Evolutionary conservation across 2,329 filamentous ascomycete genomes (phyloP), one percentile per base, ranked within the genome.

Genomic region (Fusarium oxysporum): DNA sequence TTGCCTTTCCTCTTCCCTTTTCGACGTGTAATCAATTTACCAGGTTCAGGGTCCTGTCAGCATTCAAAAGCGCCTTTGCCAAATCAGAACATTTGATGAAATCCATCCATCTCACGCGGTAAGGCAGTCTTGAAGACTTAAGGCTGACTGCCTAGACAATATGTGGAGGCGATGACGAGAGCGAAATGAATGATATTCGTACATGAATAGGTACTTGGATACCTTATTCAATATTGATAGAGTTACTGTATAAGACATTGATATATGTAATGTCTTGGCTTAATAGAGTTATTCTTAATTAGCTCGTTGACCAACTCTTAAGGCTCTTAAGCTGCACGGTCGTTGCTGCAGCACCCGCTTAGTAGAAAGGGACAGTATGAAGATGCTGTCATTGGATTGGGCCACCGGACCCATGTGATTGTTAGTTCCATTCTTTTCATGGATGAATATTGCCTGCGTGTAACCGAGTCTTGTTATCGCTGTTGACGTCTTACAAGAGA

Each of bases 261-360:
- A 28, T 28, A 25, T 8, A 62, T 28, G 17, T 19, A 47, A 45
- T 44, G 38, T 40, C 33, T 51, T 30, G 38, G 28, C 48, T 30
- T 33, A 47, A 32, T 50, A 57, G 43, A 64, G 38, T 65, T 54
- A 51, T 51, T 25, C 33, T 35, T 53, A 28, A 50, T 32, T 69
- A 62, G 57, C 33, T 60, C 33, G 38, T 51, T 40, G 25, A 6
- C 21, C 19, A 38, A 50, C 33, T 48, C 35, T 62, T 62, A 62
- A 53, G 19, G 25, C 21, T n/a, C 11, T 66, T 57, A 51, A 66
- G 30, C 47, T 60, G 30, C 32, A 55, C 30, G 28, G 30, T 53
- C 33, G 70, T 73, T 73, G 70, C 70, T 67, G 63, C 38, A 57
- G 70, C 62, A 73, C 67, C 66, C 30, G 51, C 54, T 47, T 53